phyloP scores from a whole-genome alignment of 441 rosid species.

The Populus trichocarpa region DNA sequence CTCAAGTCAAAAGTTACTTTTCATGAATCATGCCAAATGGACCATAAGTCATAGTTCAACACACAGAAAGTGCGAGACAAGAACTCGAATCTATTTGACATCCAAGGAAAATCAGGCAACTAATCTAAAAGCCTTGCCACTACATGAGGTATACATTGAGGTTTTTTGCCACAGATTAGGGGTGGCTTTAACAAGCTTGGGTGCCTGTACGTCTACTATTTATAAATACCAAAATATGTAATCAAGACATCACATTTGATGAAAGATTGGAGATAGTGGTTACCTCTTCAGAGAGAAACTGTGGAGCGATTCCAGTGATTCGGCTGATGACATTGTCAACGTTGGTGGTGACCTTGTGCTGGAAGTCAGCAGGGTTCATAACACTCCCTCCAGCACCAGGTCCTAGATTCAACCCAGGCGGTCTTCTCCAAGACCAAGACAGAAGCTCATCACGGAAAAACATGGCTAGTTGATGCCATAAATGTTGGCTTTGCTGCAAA shows the following conservation, averaged over 20 bases:
- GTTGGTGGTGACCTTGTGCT: constrained; percentile 69
- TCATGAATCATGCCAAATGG: too few relatives aligned
- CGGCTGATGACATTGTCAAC: constrained; percentile 76
- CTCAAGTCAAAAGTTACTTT: too few relatives aligned
- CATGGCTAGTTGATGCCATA: too few relatives aligned
- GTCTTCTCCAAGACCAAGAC: too few relatives aligned
- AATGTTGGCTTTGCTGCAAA: too few relatives aligned
- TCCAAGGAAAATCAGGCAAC: not conserved
- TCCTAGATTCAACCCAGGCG: too few relatives aligned
- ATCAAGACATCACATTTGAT: not conserved
- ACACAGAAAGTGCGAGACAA: not conserved
- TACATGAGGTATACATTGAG: not conserved
- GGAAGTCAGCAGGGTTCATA: too few relatives aligned
- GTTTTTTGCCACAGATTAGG: not conserved
- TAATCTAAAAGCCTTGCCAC: not conserved
- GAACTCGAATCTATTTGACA: not conserved
- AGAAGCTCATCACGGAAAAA: too few relatives aligned
- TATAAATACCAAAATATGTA: not conserved
- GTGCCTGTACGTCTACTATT: not conserved
- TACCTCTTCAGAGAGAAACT: constrained; percentile 86
- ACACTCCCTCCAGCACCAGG: too few relatives aligned
- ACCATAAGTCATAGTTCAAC: not conserved
- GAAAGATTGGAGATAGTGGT: not conserved
- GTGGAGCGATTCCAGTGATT: constrained; percentile 79
- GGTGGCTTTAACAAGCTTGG: too few relatives aligned